Conservation (phyloP, 306 rosid species). For the Cucumis cinereus region DNA sequence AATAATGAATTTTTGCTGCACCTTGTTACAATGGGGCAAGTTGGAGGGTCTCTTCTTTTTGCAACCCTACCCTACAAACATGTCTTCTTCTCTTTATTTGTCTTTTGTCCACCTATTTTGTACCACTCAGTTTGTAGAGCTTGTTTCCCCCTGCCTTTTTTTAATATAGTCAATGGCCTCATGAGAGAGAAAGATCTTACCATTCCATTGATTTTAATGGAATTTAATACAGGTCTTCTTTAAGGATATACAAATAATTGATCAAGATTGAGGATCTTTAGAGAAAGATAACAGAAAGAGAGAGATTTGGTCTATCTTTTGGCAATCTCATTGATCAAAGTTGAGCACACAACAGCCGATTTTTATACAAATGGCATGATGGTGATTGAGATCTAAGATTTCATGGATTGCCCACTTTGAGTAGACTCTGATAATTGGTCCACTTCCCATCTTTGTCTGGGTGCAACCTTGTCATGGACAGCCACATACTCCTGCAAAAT, state of each 20-base stretch:
- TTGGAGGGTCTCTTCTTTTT: constrained; percentile 1
- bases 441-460: constrained; percentile 44
- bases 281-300: neutral
- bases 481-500: constrained; percentile 38
- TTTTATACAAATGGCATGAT: neutral
- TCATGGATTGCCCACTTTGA: constrained; percentile 21
- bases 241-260: constrained; percentile 9
- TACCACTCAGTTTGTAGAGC: neutral
- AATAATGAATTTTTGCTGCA: neutral
- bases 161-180: neutral
- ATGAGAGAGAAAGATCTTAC: neutral
- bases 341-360: neutral
- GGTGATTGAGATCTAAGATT: constrained; percentile 27
- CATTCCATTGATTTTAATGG: neutral
- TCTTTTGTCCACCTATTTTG: neutral
- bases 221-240: neutral
- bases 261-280: constrained; percentile 7
- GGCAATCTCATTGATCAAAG: neutral
- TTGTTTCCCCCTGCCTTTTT: constrained; percentile 6
- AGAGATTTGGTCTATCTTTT: constrained; percentile 3
- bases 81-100: constrained; percentile 1
- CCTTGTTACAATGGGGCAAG: constrained; percentile 1
- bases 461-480: constrained; percentile 41
- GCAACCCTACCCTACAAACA: constrained; percentile 6
- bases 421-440: constrained; percentile 29